phyloP scores from a whole-genome alignment of 2,329 filamentous ascomycete species.

The Paecilomyces sp. region DNA sequence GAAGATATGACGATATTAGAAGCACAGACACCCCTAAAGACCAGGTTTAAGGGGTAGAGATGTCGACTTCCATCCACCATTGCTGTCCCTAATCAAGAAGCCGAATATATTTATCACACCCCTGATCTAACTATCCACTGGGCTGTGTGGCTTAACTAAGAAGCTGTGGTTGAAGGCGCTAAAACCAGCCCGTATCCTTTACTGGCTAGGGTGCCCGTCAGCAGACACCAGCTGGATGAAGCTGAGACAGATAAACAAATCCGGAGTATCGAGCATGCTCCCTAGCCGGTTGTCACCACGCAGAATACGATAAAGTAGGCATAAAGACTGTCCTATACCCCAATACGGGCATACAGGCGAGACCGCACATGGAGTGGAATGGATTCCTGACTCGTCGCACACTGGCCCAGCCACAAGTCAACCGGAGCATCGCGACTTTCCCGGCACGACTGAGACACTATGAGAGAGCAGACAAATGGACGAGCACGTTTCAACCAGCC shows the following conservation, averaged over 20 bases:
- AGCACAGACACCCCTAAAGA: too few relatives aligned
- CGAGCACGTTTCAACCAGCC: not conserved
- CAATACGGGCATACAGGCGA: not conserved
- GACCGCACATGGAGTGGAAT: not conserved
- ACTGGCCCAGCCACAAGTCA: not conserved
- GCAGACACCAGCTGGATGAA: not conserved
- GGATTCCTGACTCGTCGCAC: not conserved
- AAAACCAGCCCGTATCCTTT: not conserved
- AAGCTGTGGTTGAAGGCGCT: not conserved
- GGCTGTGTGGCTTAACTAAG: not conserved
- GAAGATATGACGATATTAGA: not conserved
- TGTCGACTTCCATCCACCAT: too few relatives aligned
- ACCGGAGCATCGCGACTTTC: not conserved
- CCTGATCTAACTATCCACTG: not conserved
- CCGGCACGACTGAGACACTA: not conserved
- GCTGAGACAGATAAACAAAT: not conserved
- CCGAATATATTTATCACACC: not conserved
- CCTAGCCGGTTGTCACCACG: not conserved
- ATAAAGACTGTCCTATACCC: not conserved
- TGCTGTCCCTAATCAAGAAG: not conserved
- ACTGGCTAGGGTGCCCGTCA: not conserved
- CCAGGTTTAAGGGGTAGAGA: too few relatives aligned
- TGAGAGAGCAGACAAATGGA: not conserved
- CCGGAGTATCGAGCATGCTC: not conserved
- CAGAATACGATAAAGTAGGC: not conserved